These are phyloP conservation scores for Neurospora sp. DNA, from an alignment of 495 filamentous ascomycete species.

Conservation along the genomic window DNA sequence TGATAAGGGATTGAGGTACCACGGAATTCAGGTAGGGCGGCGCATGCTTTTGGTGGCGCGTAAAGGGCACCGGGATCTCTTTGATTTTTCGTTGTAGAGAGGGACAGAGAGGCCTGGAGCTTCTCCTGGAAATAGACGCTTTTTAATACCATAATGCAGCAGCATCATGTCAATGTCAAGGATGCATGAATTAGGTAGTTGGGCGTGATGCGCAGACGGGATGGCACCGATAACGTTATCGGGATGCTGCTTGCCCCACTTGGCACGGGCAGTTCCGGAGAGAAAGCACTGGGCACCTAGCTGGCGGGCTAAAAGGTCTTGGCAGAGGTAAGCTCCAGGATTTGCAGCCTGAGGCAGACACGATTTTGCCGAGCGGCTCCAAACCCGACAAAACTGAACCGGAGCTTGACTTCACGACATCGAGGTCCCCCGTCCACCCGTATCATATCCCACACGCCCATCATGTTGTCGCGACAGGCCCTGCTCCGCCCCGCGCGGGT, in stretches of 20 bases:
- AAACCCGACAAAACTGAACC: conserved; percentile 23
- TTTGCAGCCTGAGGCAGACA: conserved; percentile 21
- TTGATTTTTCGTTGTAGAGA: conserved; percentile 2
- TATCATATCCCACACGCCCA: conserved; percentile 26
- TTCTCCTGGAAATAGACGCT: background rate
- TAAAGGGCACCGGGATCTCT: background rate
- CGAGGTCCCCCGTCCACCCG: conserved; percentile 22
- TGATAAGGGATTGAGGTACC: background rate
- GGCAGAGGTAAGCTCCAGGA: background rate
- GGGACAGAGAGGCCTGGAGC: background rate
- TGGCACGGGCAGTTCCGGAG: background rate
- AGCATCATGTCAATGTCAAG: background rate
- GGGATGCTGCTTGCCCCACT: background rate
- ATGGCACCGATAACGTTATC: background rate
- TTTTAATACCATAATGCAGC: background rate
- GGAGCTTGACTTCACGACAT: conserved; percentile 25
- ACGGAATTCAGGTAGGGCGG: background rate
- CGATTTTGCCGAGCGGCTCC: conserved; percentile 22
- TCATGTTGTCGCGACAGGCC: conserved; percentile 55
- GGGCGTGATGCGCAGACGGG: background rate
- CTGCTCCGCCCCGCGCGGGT: conserved; percentile 43
- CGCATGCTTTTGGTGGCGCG: conserved; percentile 1
- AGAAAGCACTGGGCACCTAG: background rate
- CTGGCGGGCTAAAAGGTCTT: background rate
- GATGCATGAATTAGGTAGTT: background rate